Percentiles rank a stretch among this genome's conserved stretches.
phyloP scores from a whole-genome alignment of 208 protist genomes.

The Trichomonas tenax region DNA sequence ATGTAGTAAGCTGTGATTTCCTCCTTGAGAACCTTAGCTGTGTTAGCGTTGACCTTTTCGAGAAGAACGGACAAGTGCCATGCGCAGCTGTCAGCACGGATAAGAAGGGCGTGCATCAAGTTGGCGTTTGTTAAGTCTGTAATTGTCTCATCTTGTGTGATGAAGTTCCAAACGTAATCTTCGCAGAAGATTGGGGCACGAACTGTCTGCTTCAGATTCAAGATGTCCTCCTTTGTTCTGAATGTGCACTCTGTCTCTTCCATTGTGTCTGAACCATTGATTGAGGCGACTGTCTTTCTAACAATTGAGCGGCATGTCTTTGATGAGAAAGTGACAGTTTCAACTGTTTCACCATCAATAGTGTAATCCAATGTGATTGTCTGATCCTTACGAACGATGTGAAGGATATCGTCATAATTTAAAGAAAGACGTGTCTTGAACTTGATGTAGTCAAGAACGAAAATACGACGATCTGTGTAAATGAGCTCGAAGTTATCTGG shows the following conservation, averaged over 20 bases:
- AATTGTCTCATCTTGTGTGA: not conserved
- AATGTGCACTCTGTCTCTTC: not conserved
- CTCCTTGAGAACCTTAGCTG: not conserved
- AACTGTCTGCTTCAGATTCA: not conserved
- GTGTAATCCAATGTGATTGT: not conserved
- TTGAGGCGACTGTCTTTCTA: not conserved
- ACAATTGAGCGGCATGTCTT: not conserved
- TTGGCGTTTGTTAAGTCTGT: not conserved
- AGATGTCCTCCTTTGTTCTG: not conserved
- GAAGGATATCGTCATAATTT: not conserved
- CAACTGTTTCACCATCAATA: not conserved
- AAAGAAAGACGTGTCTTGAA: conserved; percentile 4
- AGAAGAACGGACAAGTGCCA: not conserved
- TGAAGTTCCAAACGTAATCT: not conserved
- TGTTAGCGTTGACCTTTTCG: not conserved
- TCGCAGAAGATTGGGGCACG: not conserved
- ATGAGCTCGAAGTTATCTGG: conserved; percentile 4
- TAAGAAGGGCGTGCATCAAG: not conserved
- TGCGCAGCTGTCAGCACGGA: not conserved
- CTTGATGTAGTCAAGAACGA: not conserved
- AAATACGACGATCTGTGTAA: not conserved
- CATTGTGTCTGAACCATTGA: not conserved
- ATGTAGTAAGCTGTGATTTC: not conserved
- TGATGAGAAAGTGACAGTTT: not conserved
- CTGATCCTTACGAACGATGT: not conserved